Base-by-base conservation (phyloP, 108 stramenopile species). In the Pseudonitzschia pungens region DNA sequence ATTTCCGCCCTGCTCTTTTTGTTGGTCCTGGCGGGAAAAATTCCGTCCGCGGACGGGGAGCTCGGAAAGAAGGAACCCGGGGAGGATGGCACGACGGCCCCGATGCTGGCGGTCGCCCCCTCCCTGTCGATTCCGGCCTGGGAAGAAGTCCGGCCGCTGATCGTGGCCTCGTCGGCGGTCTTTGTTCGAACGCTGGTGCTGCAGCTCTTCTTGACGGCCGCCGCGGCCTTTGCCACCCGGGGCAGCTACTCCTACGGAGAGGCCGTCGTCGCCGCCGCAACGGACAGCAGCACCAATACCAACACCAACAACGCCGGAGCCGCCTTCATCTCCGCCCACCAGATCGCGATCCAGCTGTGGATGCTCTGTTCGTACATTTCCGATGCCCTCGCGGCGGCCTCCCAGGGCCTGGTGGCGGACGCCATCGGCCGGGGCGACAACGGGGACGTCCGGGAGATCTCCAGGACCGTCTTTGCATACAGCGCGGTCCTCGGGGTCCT, bases 311-410 rank as follows among this genome's bases (percentile, higher is more conserved):
- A 50, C 14, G 87, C 70, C 14, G 89, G 89, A 15, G 85, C 91
- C 0, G 80, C 90, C 18, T 86, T 83, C 64, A 83, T 94, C 36
- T 86, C 86, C 16, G 93, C 90, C 27, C 93, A 92, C 87, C 93
- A 94, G 71, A 90, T 94, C 68, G 90, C 87, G 11, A 77, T 94
- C 51, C 93, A 94, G 62, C 70, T 94, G 6, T 94, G 93, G 90
- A 67, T 94, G 16, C 55, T 94, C 43, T 94, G 93, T 71, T 89
- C 87, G 18, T 94, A 91, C 65, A 76, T 89, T 60, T 87, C 87
- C 53, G 90, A 94, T 78, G 89, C 90, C 7, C 63, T 94, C 52
- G 93, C 90, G 18, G 89, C 91, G 15, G 90, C 93, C 20, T 85
- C 87, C 52, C 90, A 92, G 55, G 93, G 86, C 20, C 67, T 94